These are phyloP conservation scores for Aspergillus campestris DNA, from an alignment of 495 filamentous ascomycete genomes.

Conservation along the genomic window DNA sequence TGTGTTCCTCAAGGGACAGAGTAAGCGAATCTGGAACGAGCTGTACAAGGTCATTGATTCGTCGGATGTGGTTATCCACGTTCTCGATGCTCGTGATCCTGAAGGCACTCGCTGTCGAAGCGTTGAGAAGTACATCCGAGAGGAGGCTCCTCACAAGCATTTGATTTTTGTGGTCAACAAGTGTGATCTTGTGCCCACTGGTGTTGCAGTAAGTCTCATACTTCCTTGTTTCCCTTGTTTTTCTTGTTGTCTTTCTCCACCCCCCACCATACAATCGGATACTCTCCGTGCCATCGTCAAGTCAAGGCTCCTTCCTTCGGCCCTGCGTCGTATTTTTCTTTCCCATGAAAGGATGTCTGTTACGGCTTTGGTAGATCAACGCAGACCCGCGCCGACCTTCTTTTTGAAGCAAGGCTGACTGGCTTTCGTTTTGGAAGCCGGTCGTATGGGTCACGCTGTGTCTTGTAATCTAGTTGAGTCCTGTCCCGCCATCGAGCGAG, in stretches of 20 bases:
- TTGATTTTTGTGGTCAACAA: conserved; percentile 91
- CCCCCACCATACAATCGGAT: conserved; percentile 9
- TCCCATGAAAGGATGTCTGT: conserved; percentile 78
- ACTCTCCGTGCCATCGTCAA: conserved; percentile 60
- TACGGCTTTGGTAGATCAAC: conserved; percentile 96
- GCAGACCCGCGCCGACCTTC: conserved; percentile 60
- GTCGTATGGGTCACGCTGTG: conserved; percentile 51
- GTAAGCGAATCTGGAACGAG: conserved; percentile 96
- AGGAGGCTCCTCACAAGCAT: conserved; percentile 94
- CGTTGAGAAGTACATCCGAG: conserved; percentile 84
- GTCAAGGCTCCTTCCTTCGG: conserved; percentile 83
- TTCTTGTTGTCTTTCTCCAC: conserved; percentile 7
- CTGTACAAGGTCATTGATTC: conserved; percentile 97
- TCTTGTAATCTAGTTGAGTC: conserved; percentile 87
- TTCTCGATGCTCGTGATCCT: conserved; percentile 90
- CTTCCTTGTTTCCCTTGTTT: conserved; percentile 6
- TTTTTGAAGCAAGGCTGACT: conserved; percentile 57
- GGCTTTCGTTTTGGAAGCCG: conserved; percentile 71
- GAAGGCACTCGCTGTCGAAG: conserved; percentile 81
- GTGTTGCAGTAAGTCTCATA: conserved; percentile 74
- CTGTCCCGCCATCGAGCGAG: conserved; percentile 40
- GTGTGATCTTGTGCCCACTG: conserved; percentile 89
- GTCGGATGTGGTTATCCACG: conserved; percentile 91
- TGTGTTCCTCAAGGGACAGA: conserved; percentile 90
- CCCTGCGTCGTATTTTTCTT: conserved; percentile 27